phyloP scores from a whole-genome alignment of 129 eudicot species.

The Sambucus nigra region DNA sequence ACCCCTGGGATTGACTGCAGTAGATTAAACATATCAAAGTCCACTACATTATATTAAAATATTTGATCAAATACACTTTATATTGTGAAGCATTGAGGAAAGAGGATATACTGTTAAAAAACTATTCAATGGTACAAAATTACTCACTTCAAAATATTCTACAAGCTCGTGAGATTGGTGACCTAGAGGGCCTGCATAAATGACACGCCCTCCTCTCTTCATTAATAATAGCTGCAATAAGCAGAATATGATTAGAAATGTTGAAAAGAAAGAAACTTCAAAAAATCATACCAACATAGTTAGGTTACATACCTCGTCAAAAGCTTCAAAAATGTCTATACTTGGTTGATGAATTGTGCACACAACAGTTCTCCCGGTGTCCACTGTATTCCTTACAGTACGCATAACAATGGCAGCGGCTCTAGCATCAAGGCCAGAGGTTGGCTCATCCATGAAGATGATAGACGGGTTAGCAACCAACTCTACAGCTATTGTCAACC shows the following conservation, averaged over 20 bases:
- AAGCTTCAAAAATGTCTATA: slow-evolving; percentile 73
- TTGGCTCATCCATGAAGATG: slow-evolving; percentile 89
- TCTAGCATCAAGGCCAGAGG: slow-evolving; percentile 83
- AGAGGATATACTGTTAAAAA: no score
- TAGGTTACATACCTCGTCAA: slow-evolving; percentile 64
- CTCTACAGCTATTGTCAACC: slow-evolving; percentile 79
- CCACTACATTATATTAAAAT: no score
- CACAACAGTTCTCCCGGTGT: slow-evolving; percentile 73
- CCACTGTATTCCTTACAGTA: slow-evolving; percentile 69
- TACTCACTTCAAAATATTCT: slow-evolving; percentile 55
- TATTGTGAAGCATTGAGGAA: no score
- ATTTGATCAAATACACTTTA: no score
- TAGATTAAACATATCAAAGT: no score
- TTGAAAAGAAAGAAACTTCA: slow-evolving; percentile 33
- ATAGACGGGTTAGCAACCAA: slow-evolving; percentile 81
- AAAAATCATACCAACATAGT: neutral
- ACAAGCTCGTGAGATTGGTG: slow-evolving; percentile 28
- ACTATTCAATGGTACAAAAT: no score
- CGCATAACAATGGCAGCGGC: slow-evolving; percentile 89
- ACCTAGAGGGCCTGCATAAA: slow-evolving; percentile 53
- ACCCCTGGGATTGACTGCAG: slow-evolving; percentile 56
- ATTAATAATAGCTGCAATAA: slow-evolving; percentile 50
- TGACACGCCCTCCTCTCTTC: slow-evolving; percentile 62
- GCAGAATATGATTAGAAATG: slow-evolving; percentile 29
- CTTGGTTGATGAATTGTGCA: slow-evolving; percentile 91